These are phyloP conservation scores for Albophoma yamanashiensis DNA, from an alignment of 2,329 filamentous ascomycete genomes.

Conservation along the genomic window DNA sequence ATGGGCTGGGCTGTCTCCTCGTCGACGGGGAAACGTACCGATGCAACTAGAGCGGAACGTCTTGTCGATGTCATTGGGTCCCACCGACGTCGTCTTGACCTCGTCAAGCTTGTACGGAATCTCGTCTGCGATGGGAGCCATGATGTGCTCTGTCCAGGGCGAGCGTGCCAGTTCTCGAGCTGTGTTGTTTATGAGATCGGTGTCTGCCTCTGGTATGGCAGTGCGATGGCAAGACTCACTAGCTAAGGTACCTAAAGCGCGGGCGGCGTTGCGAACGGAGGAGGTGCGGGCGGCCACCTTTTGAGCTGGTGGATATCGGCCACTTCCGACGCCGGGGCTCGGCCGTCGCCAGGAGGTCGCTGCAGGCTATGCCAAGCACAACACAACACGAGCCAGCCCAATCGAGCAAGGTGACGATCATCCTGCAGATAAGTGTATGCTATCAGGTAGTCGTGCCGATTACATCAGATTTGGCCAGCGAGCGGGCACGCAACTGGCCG, in stretches of 20 bases:
- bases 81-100: conserved; percentile 36
- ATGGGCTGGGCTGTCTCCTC: no score
- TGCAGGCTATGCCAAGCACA: not conserved
- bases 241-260: not conserved
- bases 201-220: not conserved
- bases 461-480: not conserved
- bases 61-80: conserved; percentile 45
- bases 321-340: conserved; percentile 4
- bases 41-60: conserved; percentile 52
- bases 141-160: conserved; percentile 8
- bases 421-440: not conserved
- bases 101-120: conserved; percentile 45
- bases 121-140: conserved; percentile 29
- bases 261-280: not conserved
- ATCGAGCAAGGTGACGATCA: not conserved
- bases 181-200: not conserved
- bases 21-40: conserved; percentile 30
- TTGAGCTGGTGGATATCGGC: conserved; percentile 1
- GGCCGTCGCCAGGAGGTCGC: not conserved
- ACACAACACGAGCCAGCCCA: not conserved
- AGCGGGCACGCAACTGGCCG: not conserved
- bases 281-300: not conserved
- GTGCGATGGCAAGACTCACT: not conserved
- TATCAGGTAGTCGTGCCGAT: not conserved
- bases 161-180: not conserved